A percentile compares a stretch with the other conserved stretches of the same genome.
phyloP scores from a whole-genome alignment of 1,284 basidiomycete genomes.

The Puccinia novopanici region DNA sequence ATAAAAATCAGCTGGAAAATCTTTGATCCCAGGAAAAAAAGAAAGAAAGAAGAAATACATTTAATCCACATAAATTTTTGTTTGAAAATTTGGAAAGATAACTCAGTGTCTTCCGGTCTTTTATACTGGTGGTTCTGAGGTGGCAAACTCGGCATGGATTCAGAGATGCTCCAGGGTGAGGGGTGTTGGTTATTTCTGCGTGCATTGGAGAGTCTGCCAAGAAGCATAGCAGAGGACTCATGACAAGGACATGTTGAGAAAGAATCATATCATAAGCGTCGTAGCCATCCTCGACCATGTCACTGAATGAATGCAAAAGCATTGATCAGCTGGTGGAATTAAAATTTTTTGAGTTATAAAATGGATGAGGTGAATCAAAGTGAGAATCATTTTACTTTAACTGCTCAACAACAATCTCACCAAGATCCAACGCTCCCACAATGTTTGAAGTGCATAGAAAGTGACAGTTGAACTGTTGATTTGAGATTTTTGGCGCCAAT shows the following conservation, averaged over 20 bases:
- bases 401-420: slow-evolving; percentile 11
- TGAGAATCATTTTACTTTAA: slow-evolving; percentile 1
- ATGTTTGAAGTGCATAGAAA: slow-evolving; percentile 26
- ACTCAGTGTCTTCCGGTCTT: background rate
- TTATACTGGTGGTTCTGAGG: background rate
- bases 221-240: background rate
- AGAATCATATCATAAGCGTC: slow-evolving; percentile 7
- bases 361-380: background rate
- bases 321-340: too few relatives aligned
- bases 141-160: slow-evolving; percentile 4
- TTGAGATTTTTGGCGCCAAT: too few relatives aligned
- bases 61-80: background rate
- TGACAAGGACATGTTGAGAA: slow-evolving; percentile 11
- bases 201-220: slow-evolving; percentile 20
- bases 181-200: slow-evolving; percentile 26
- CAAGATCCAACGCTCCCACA: background rate
- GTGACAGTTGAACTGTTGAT: too few relatives aligned
- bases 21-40: too few relatives aligned
- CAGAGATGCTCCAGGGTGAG: background rate
- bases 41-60: slow-evolving; percentile 18
- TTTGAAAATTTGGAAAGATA: slow-evolving; percentile 15
- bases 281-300: slow-evolving; percentile 2
- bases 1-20: background rate
- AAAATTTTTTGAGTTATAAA: too few relatives aligned
- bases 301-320: background rate